These are phyloP conservation scores for Ustilago sp. DNA, from an alignment of 1,284 basidiomycete genomes.

Conservation along the genomic window DNA sequence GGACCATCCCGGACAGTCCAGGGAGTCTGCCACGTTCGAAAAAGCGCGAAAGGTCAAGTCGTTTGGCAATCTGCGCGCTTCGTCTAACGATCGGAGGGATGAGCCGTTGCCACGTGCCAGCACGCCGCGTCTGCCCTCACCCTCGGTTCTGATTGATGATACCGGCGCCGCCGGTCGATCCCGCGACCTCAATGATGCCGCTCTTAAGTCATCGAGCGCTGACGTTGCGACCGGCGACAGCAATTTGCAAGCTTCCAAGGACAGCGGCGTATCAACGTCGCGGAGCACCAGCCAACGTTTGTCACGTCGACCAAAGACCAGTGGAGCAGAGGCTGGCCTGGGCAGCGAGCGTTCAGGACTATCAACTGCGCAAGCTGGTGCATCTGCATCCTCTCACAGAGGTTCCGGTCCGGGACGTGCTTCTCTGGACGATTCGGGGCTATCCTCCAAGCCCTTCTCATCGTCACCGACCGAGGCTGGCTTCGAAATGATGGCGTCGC, in stretches of 20 bases:
- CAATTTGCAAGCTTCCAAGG: not conserved
- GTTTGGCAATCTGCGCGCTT: constrained; percentile 32
- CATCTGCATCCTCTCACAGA: not conserved
- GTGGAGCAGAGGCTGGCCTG: constrained; percentile 29
- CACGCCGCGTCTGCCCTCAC: constrained; percentile 28
- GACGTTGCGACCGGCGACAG: constrained; percentile 2
- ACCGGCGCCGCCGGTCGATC: not conserved
- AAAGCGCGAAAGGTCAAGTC: constrained; percentile 46
- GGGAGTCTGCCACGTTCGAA: constrained; percentile 19
- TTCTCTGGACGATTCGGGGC: constrained; percentile 35
- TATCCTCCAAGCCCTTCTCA: constrained; percentile 15
- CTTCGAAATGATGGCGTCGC: constrained; percentile 27
- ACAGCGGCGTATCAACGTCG: constrained; percentile 10
- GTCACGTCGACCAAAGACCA: constrained; percentile 40
- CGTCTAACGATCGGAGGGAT: constrained; percentile 5
- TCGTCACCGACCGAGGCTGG: constrained; percentile 22
- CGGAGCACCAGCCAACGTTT: constrained; percentile 23
- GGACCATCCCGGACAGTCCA: constrained; percentile 4
- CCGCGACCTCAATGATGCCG: not conserved
- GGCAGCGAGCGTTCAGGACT: constrained; percentile 10
- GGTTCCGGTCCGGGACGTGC: constrained; percentile 19
- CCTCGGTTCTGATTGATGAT: constrained; percentile 3
- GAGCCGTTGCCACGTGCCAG: constrained; percentile 39
- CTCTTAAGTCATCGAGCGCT: not conserved
- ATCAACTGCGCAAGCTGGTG: not conserved